Evolutionary conservation across 768 basidiomycete genomes (phyloP).

Genomic region (Lactarius sp.): DNA sequence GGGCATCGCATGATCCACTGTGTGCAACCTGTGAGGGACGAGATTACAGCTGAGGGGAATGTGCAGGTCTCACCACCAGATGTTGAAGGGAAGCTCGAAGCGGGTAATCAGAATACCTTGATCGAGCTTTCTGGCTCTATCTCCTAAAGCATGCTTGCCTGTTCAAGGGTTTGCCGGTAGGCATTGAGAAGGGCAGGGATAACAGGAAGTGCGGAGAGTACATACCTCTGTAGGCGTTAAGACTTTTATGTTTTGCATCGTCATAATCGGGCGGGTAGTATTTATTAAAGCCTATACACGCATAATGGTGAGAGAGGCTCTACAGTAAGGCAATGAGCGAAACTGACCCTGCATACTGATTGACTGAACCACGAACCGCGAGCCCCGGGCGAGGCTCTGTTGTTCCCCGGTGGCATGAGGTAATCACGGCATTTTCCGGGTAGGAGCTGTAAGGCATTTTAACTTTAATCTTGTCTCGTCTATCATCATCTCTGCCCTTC

Average conservation of each 20-base stretch:
- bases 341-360: slow-evolving; percentile 41
- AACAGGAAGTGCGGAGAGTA: not conserved
- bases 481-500: slow-evolving; percentile 4
- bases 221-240: slow-evolving; percentile 67
- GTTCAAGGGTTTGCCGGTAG: slow-evolving; percentile 40
- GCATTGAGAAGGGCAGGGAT: slow-evolving; percentile 1
- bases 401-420: not conserved
- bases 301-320: slow-evolving; percentile 11
- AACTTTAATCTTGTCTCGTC: slow-evolving; percentile 18
- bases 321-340: not conserved
- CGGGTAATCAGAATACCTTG: slow-evolving; percentile 94
- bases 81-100: slow-evolving; percentile 95
- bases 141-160: slow-evolving; percentile 94
- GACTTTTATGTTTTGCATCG: slow-evolving; percentile 61
- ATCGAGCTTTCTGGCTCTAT: slow-evolving; percentile 91
- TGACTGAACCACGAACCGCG: no score
- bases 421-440: slow-evolving; percentile 14
- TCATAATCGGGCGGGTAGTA: slow-evolving; percentile 79
- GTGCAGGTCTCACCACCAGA: slow-evolving; percentile 72
- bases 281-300: slow-evolving; percentile 58
- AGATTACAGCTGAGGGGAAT: not conserved
- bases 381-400: no score
- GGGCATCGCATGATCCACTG: slow-evolving; percentile 91
- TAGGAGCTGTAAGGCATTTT: not conserved
- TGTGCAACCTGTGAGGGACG: slow-evolving; percentile 5